phyloP scores from a whole-genome alignment of 2,329 filamentous ascomycete genomes.

The Paecilomyces sp. region DNA sequence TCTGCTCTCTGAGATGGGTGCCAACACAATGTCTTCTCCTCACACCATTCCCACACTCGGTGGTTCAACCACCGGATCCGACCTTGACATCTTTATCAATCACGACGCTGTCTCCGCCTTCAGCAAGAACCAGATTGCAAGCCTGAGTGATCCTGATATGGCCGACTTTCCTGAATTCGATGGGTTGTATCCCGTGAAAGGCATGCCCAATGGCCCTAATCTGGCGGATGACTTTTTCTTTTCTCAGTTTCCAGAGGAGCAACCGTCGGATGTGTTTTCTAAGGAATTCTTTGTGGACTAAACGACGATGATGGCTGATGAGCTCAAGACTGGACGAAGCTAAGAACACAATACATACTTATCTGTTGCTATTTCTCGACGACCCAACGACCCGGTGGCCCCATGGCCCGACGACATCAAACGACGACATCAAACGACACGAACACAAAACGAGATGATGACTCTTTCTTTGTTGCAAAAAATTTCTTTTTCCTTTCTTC shows the following conservation, averaged over 20 bases:
- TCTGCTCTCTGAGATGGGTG: constrained; percentile 22
- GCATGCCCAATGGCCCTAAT: constrained; percentile 12
- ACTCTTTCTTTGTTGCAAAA: background rate
- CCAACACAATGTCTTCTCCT: constrained; percentile 29
- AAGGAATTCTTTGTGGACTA: background rate
- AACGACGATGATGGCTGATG: background rate
- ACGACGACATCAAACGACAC: constrained; percentile 1
- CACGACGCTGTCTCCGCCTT: constrained; percentile 23
- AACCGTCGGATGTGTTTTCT: background rate
- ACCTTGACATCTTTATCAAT: constrained; percentile 35
- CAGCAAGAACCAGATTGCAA: constrained; percentile 22
- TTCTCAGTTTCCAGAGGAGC: constrained; percentile 17
- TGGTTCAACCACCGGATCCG: constrained; percentile 26
- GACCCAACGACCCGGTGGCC: background rate
- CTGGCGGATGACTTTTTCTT: constrained; percentile 29
- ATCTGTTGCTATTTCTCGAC: background rate
- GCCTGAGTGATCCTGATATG: constrained; percentile 21
- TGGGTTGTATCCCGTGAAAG: constrained; percentile 26
- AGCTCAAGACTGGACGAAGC: background rate
- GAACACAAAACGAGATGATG: constrained; percentile 1
- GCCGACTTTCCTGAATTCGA: constrained; percentile 29
- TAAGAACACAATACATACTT: background rate
- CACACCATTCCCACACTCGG: constrained; percentile 27
- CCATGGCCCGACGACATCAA: background rate
- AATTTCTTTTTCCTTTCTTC: background rate